Evolutionary conservation across 2,329 filamentous ascomycete species (phyloP).

Genomic region (Alternaria tenuissima): DNA sequence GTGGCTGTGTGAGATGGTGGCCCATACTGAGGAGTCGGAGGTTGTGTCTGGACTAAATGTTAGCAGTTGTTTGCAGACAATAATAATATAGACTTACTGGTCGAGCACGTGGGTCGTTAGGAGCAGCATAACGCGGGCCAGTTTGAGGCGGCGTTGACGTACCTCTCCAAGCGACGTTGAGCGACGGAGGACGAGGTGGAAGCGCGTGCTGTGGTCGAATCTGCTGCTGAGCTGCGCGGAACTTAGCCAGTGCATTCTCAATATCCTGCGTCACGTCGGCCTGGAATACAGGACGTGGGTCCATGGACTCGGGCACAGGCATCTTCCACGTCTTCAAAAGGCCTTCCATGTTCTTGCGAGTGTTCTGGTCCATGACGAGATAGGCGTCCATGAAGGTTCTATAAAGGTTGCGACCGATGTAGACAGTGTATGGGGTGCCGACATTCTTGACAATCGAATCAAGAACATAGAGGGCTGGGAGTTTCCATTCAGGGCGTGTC

Average conservation of each 20-base stretch:
- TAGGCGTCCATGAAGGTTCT: constrained; percentile 97
- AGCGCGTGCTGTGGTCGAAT: constrained; percentile 53
- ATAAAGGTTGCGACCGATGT: constrained; percentile 90
- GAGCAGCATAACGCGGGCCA: constrained; percentile 41
- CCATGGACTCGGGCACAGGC: constrained; percentile 90
- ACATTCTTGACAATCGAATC: constrained; percentile 99
- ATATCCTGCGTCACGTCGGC: constrained; percentile 87
- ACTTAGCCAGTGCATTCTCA: constrained; percentile 92
- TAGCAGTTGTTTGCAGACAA: constrained; percentile 4
- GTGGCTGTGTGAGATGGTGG: constrained; percentile 31
- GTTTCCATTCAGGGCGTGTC: constrained; percentile 87
- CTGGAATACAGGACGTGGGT: constrained; percentile 90
- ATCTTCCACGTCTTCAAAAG: constrained; percentile 99
- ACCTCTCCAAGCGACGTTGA: constrained; percentile 69
- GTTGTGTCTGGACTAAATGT: constrained; percentile 24
- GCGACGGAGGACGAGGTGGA: constrained; percentile 50
- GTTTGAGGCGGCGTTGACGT: constrained; percentile 75
- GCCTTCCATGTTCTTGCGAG: constrained; percentile 91
- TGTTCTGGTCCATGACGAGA: constrained; percentile 81
- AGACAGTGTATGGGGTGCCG: constrained; percentile 94
- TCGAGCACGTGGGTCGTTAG: constrained; percentile 47
- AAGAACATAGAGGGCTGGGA: constrained; percentile 95
- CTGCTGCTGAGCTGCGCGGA: constrained; percentile 68
- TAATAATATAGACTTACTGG: constrained; percentile 37
- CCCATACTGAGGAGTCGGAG: constrained; percentile 38